phyloP scores from a whole-genome alignment of 352 stramenopile species.

The Globisporangium barbulae region DNA sequence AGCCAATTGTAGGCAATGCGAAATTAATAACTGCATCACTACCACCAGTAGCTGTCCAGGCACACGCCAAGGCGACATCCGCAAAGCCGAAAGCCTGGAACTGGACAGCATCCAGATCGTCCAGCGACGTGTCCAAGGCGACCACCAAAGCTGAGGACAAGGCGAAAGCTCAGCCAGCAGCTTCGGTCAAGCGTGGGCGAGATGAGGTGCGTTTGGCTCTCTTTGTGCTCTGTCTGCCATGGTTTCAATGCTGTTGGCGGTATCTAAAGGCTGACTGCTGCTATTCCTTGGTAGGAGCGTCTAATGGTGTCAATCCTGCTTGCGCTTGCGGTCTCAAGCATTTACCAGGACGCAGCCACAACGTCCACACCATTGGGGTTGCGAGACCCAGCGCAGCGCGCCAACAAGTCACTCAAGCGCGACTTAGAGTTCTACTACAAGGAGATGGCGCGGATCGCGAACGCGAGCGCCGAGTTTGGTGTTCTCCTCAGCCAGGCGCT shows the following conservation, averaged over 20 bases:
- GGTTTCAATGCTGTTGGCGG: not conserved
- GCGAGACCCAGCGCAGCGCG: slow-evolving; percentile 3
- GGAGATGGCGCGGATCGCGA: slow-evolving; percentile 46
- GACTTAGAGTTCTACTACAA: slow-evolving; percentile 79
- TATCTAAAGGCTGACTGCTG: not conserved
- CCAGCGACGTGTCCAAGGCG: not conserved
- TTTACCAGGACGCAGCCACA: slow-evolving; percentile 22
- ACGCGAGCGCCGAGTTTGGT: slow-evolving; percentile 21
- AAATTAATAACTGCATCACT: not conserved
- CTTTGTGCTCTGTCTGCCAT: not conserved
- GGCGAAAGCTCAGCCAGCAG: not conserved
- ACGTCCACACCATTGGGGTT: not conserved
- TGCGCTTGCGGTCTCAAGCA: slow-evolving; percentile 24
- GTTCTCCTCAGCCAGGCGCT: slow-evolving; percentile 43
- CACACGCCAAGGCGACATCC: not conserved
- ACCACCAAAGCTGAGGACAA: not conserved
- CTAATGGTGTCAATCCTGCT: slow-evolving; percentile 34
- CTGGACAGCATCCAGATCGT: slow-evolving; percentile 5
- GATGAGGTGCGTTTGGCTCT: slow-evolving; percentile 13
- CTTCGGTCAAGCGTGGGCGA: slow-evolving; percentile 2
- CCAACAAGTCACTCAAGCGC: slow-evolving; percentile 49
- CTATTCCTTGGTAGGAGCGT: slow-evolving; percentile 10
- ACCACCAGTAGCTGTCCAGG: not conserved
- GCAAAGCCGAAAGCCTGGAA: slow-evolving; percentile 15
- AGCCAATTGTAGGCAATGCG: not conserved